Evolutionary conservation across 1,284 basidiomycete genomes (phyloP), one percentile per base, ranked within the genome.

Genomic region (Fomitopsis betulina): DNA sequence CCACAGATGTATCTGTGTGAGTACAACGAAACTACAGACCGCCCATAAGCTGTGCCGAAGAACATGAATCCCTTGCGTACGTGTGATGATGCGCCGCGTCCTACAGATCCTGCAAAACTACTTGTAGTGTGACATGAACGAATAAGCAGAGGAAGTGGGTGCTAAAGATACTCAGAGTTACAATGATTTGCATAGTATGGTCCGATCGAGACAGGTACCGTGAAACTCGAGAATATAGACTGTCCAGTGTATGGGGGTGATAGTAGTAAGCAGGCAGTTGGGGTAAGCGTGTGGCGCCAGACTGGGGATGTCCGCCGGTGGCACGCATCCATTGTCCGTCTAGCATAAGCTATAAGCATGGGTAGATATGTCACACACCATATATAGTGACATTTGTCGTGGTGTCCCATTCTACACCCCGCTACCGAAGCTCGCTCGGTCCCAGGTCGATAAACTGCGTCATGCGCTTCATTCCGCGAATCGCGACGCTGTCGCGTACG

Each of bases 361-460:
- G 45, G 37, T 39, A 17, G 32, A 30, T 30, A 35, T 50, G 30
- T 33, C 32, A 47, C 30, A 56, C 43, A n/a, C 40, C 40, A 32
- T 13, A 32, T 13, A 5, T 17, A 35, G 27, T 15, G 42, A n/a
- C 17, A 40, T 25, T 13, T 7, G n/a, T n/a, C 53, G 19, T 33
- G 5, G 27, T 23, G 9, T 19, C 23, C 23, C 32, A 27, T 56
- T 32, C 6, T 27, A 10, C 5, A 9, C 52, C 15, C 52, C 30
- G 40, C 53, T 59, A 63, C 43, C 58, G 62, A 59, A 60, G 58
- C 56, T 58, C 62, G 61, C 58, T 62, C 33, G 71, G 58, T 47
- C 63, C 64, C 25, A 73, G 60, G 60, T 72, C 70, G 65, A 89
- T 87, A 68, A 84, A 89, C 66, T 81, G 73, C 64, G 86, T 89